Base-by-base conservation (phyloP, 73 alveolate genomes). In the Paramecium caudatum region DNA sequence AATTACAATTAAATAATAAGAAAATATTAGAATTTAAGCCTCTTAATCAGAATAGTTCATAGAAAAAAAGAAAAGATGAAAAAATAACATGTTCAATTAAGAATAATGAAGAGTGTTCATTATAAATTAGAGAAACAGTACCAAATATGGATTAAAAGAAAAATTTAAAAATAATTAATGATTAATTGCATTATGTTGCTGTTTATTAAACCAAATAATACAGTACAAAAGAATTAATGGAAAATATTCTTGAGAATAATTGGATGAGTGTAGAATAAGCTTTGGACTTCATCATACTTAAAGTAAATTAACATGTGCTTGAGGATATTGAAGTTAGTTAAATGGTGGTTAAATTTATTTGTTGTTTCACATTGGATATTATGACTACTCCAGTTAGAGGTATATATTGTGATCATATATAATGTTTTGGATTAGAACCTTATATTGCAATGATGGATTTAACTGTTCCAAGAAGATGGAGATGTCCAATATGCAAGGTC, bases 181-280 rank as follows among this genome's bases (percentile, higher is more conserved):
- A 43, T 39, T 74, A 41, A 4, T 23, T 21, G 6, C 47, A 74
- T 45, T 74, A 27, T 74, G 10, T 74, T 15, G 88, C 69, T 37
- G 62, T 25, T 10, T 74, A 74, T 25, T 21, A 37, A 13, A 74
- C 47, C 8, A 21, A 37, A 19, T 17, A 37, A 10, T 74, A 41
- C 21, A 4, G 47, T 15, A 27, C 69, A 1, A 37, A 74, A 21
- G 36, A 74, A 74, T 25, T 74, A 4, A 41, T 23, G 7, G 39
- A 43, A 39, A 74, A 74, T 45, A 43, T 74, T 41, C 6, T 41
- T 10, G 0, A 3, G 1, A 17, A 21, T 1, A 74, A 37, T 74
- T 74, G 88, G 88, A 37, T 74, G 68, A 74, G 88, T 74, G 88
- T 74, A 21, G 88, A 74, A 43, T 43, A 37, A 43, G 62, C 88